Percentiles rank a stretch among this genome's conserved stretches.
Evolutionary conservation across 768 basidiomycete species (phyloP).

Genomic region (Termitomyces sp.): DNA sequence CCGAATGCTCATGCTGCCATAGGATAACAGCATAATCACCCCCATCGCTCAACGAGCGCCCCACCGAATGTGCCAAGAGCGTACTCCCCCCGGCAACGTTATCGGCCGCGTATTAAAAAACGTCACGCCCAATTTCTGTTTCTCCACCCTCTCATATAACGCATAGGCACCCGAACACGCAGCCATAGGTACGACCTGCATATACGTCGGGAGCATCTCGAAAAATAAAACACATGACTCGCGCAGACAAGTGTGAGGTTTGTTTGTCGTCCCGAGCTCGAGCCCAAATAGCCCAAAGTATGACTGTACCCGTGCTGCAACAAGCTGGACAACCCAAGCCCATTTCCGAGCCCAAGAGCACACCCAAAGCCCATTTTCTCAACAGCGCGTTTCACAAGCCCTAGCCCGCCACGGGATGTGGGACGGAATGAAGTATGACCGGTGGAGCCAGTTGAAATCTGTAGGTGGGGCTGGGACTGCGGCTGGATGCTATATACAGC

Average conservation of each 20-base stretch:
- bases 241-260: constrained; percentile 44
- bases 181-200: constrained; percentile 64
- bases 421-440: constrained; percentile 14
- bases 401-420: constrained; percentile 46
- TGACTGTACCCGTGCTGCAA: constrained; percentile 20
- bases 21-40: constrained; percentile 67
- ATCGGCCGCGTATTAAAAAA: constrained; percentile 68
- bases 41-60: constrained; percentile 71
- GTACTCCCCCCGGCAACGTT: constrained; percentile 74
- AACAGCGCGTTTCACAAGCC: constrained; percentile 72
- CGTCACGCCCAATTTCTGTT: constrained; percentile 38
- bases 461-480: constrained; percentile 2
- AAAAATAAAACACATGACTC: constrained; percentile 73
- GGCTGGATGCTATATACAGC: constrained; percentile 23
- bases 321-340: constrained; percentile 35
- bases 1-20: constrained; percentile 82
- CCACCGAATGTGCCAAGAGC: constrained; percentile 63
- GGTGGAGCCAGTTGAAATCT: constrained; percentile 33
- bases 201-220: constrained; percentile 64
- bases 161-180: constrained; percentile 67
- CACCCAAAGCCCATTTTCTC: constrained; percentile 62
- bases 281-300: constrained; percentile 38
- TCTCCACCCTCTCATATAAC: constrained; percentile 69
- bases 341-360: constrained; percentile 51
- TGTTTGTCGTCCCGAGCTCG: constrained; percentile 17